Percentiles rank a stretch among this genome's conserved stretches.
phyloP scores from a whole-genome alignment of 2,329 filamentous ascomycete species.

The Phialophora macrospora region DNA sequence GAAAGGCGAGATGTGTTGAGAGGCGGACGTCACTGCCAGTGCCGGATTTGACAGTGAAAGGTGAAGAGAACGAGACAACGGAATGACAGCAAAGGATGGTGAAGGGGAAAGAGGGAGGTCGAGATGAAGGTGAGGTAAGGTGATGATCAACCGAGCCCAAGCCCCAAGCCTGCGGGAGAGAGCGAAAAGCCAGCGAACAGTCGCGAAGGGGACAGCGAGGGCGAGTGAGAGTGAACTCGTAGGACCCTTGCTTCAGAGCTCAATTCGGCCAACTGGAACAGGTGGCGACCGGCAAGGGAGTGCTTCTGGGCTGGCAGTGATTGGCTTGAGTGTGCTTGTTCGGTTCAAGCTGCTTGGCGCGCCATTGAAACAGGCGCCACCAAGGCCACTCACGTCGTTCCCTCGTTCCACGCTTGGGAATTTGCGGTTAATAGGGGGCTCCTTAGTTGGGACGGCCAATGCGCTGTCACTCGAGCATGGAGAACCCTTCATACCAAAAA shows the following conservation, averaged over 20 bases:
- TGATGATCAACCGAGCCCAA: slow-evolving; percentile 11
- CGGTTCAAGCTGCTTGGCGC: slow-evolving; percentile 16
- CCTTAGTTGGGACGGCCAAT: slow-evolving; percentile 11
- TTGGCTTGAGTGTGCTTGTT: slow-evolving; percentile 14
- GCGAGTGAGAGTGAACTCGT: background rate
- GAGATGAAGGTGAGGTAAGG: slow-evolving; percentile 15
- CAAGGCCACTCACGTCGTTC: slow-evolving; percentile 12
- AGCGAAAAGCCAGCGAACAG: background rate
- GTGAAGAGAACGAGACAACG: slow-evolving; percentile 25
- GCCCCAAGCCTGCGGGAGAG: slow-evolving; percentile 17
- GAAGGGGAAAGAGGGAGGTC: slow-evolving; percentile 12
- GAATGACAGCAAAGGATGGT: slow-evolving; percentile 22
- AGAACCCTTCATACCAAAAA: background rate
- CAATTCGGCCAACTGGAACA: slow-evolving; percentile 16
- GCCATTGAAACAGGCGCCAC: slow-evolving; percentile 20
- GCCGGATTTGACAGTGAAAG: slow-evolving; percentile 25
- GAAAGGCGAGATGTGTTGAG: slow-evolving; percentile 28
- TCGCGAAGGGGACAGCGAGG: background rate
- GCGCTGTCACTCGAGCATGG: slow-evolving; percentile 12
- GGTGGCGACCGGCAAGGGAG: slow-evolving; percentile 7
- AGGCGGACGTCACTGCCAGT: slow-evolving; percentile 24
- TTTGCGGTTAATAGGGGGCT: slow-evolving; percentile 19
- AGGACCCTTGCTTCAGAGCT: slow-evolving; percentile 4
- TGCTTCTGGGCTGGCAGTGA: slow-evolving; percentile 1
- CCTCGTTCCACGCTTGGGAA: slow-evolving; percentile 12